These are phyloP conservation scores for Globisporangium ultimum DNA, from an alignment of 352 stramenopile species.

Conservation along the genomic window DNA sequence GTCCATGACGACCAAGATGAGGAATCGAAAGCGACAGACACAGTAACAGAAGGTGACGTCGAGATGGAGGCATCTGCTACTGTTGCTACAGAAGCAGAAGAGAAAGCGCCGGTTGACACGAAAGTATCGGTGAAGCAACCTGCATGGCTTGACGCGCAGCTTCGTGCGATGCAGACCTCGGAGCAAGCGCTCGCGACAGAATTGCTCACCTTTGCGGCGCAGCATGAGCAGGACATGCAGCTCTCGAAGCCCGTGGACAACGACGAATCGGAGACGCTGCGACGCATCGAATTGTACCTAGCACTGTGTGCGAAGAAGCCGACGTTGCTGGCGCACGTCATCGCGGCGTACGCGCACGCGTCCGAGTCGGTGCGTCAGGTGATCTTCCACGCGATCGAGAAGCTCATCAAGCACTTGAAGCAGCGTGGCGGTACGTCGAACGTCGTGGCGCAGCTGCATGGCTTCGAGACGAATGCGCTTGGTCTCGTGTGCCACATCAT, in stretches of 20 bases:
- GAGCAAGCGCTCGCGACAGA: constrained; percentile 18
- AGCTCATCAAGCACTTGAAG: constrained; percentile 84
- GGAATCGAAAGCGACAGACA: neutral
- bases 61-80: constrained; percentile 2
- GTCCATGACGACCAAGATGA: constrained; percentile 17
- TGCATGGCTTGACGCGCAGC: constrained; percentile 25
- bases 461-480: constrained; percentile 55
- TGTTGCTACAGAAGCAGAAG: constrained; percentile 1
- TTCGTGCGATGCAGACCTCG: constrained; percentile 14
- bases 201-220: constrained; percentile 37
- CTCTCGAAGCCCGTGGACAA: constrained; percentile 34
- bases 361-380: constrained; percentile 62
- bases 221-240: constrained; percentile 34
- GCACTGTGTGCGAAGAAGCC: constrained; percentile 79
- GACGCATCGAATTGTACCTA: constrained; percentile 66
- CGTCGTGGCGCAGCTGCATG: constrained; percentile 66
- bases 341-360: constrained; percentile 57
- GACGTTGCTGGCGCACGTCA: constrained; percentile 48
- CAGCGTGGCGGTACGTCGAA: constrained; percentile 46
- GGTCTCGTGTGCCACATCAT: constrained; percentile 75
- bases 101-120: neutral
- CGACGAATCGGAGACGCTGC: constrained; percentile 51
- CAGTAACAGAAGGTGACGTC: constrained; percentile 2
- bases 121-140: neutral
- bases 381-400: constrained; percentile 75